Percentiles rank a stretch among this genome's conserved stretches.
Conservation (phyloP, 495 filamentous ascomycete genomes). For the Xylaria venustula region DNA sequence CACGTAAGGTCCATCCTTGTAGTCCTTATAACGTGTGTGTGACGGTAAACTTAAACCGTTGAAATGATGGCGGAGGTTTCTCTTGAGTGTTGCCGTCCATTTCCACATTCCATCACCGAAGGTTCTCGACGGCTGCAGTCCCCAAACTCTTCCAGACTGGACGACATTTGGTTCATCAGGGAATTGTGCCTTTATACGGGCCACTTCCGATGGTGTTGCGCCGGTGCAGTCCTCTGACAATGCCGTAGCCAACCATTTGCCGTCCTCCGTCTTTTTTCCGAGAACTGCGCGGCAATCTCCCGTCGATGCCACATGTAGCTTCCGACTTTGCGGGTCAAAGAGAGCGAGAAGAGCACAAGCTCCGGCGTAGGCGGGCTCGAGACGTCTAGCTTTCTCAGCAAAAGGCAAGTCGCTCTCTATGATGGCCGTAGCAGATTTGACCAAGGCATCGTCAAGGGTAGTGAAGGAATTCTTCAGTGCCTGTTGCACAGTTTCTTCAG, state of each 20-base stretch:
- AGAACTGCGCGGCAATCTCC: conserved; percentile 63
- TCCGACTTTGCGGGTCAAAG: conserved; percentile 48
- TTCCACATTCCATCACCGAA: conserved; percentile 68
- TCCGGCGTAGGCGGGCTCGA: conserved; percentile 50
- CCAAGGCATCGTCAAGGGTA: conserved; percentile 49
- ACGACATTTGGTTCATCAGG: conserved; percentile 57
- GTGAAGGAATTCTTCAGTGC: conserved; percentile 50
- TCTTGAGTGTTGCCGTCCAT: conserved; percentile 51
- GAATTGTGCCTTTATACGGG: conserved; percentile 52
- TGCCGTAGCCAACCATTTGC: conserved; percentile 47
- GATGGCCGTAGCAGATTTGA: conserved; percentile 41
- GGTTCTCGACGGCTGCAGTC: conserved; percentile 55
- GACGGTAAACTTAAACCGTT: conserved; percentile 41
- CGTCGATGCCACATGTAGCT: conserved; percentile 56
- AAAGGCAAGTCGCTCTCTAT: conserved; percentile 24
- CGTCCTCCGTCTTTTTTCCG: conserved; percentile 44
- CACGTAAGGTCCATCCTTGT: conserved; percentile 61
- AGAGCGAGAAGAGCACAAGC: conserved; percentile 61
- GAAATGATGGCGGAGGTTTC: conserved; percentile 43
- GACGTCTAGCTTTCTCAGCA: conserved; percentile 21
- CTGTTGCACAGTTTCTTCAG: conserved; percentile 33
- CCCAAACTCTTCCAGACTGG: conserved; percentile 55
- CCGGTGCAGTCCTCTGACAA: conserved; percentile 62
- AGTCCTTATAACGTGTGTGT: conserved; percentile 33
- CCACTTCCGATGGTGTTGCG: conserved; percentile 50